Percentiles rank a stretch among this genome's conserved stretches.
Conservation (phyloP, 1,284 basidiomycete genomes). For the Trichosporon sp. region DNA sequence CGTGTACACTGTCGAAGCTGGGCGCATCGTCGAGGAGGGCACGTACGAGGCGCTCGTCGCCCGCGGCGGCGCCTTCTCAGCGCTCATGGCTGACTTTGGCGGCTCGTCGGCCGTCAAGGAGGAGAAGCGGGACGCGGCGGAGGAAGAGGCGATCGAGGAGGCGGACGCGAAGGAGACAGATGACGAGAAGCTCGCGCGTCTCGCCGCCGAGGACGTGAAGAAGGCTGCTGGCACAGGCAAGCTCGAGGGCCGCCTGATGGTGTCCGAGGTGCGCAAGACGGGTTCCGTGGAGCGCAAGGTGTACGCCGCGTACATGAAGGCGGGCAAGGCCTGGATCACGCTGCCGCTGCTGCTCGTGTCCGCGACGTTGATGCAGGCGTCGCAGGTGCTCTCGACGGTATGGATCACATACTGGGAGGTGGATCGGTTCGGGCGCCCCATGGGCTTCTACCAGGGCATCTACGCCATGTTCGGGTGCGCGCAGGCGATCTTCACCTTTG, state of each 20-base stretch:
- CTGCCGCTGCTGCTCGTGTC: conserved; percentile 59
- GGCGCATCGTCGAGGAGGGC: conserved; percentile 62
- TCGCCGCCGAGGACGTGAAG: conserved; percentile 40
- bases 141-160: conserved; percentile 40
- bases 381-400: conserved; percentile 18
- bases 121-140: conserved; percentile 51
- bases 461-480: conserved; percentile 61
- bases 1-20: conserved; percentile 52
- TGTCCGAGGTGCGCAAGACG: conserved; percentile 54
- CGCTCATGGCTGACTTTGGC: conserved; percentile 63
- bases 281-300: conserved; percentile 62
- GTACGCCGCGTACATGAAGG: conserved; percentile 63
- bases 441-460: conserved; percentile 64
- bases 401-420: conserved; percentile 70
- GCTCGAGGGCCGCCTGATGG: conserved; percentile 53
- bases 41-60: conserved; percentile 59
- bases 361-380: conserved; percentile 55
- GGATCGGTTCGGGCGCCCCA: conserved; percentile 41
- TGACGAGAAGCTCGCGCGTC: conserved; percentile 15
- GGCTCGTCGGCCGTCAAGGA: conserved; percentile 51
- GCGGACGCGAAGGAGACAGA: conserved; percentile 13
- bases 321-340: conserved; percentile 60
- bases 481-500: conserved; percentile 61
- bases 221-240: conserved; percentile 60
- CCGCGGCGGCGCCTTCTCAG: conserved; percentile 57